phyloP scores from a whole-genome alignment of 768 basidiomycete species.

The Amanita fuliginea region DNA sequence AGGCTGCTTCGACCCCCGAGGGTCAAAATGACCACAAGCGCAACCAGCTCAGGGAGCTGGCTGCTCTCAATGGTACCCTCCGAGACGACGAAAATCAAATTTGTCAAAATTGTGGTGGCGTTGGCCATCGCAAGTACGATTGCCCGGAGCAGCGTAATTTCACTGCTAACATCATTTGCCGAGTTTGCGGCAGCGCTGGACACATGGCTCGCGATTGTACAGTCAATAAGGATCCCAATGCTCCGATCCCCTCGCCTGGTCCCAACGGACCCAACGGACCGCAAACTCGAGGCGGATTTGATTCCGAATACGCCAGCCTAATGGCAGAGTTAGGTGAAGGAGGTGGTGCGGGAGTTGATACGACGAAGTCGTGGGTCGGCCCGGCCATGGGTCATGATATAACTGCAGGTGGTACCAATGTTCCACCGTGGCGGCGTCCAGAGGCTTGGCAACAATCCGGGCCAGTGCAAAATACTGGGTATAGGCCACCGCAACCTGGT shows the following conservation, averaged over 20 bases:
- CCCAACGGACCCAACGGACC: conserved; percentile 39
- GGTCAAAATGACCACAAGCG: conserved; percentile 99
- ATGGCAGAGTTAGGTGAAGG: conserved; percentile 98
- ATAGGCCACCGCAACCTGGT: conserved; percentile 56
- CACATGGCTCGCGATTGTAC: conserved; percentile 99
- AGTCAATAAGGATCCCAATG: conserved; percentile 83
- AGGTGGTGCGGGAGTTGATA: conserved; percentile 41
- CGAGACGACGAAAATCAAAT: conserved; percentile 99
- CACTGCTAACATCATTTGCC: conserved; percentile 99
- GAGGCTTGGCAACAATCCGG: conserved; percentile 69
- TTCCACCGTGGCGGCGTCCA: conserved; percentile 87
- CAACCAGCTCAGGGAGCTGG: conserved; percentile 95
- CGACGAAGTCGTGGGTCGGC: conserved; percentile 40
- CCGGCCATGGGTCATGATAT: conserved; percentile 50
- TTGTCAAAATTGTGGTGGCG: conserved; percentile 92
- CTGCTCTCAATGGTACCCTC: conserved; percentile 94
- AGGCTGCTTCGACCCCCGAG: conserved; percentile 99
- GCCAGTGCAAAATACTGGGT: conserved; percentile 44
- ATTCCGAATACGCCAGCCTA: conserved; percentile 93
- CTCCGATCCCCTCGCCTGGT: conserved; percentile 31
- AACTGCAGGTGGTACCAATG: conserved; percentile 65
- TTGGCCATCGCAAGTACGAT: conserved; percentile 97
- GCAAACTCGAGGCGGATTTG: conserved; percentile 70
- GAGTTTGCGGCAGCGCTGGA: conserved; percentile 93
- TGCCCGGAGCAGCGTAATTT: conserved; percentile 98